Evolutionary conservation across 495 filamentous ascomycete genomes (phyloP).

Genomic region (Chaetomium cochliodes): DNA sequence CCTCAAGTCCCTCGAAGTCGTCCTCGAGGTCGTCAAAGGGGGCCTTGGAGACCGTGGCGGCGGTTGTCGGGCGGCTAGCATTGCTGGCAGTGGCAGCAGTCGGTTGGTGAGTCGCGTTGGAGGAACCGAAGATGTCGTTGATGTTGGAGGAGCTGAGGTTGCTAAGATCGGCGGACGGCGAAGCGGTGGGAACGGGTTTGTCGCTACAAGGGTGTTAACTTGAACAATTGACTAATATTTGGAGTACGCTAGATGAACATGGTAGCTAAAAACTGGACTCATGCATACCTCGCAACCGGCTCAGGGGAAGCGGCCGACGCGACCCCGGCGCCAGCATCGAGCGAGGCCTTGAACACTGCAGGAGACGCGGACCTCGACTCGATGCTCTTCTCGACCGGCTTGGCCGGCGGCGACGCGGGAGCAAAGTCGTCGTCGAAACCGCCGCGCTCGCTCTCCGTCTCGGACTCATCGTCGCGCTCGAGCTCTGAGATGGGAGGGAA

Average conservation of each 20-base stretch:
- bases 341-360: slow-evolving; percentile 25
- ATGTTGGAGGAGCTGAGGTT: slow-evolving; percentile 27
- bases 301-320: slow-evolving; percentile 26
- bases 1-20: slow-evolving; percentile 81
- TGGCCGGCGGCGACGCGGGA: slow-evolving; percentile 61
- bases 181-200: slow-evolving; percentile 30
- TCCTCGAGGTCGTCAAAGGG: slow-evolving; percentile 78
- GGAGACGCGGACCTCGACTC: slow-evolving; percentile 32
- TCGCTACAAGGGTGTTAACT: slow-evolving; percentile 28
- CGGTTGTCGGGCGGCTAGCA: slow-evolving; percentile 22
- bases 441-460: slow-evolving; percentile 70
- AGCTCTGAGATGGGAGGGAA: slow-evolving; percentile 93
- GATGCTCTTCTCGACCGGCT: slow-evolving; percentile 34
- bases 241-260: background rate
- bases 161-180: slow-evolving; percentile 19
- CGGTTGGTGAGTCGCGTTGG: background rate
- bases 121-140: slow-evolving; percentile 39
- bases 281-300: slow-evolving; percentile 31
- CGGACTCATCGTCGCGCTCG: slow-evolving; percentile 68
- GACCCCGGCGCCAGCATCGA: slow-evolving; percentile 14
- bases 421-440: slow-evolving; percentile 94
- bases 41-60: slow-evolving; percentile 37
- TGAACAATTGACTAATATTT: background rate
- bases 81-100: slow-evolving; percentile 13
- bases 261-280: background rate